Evolutionary conservation across 2,329 filamentous ascomycete genomes (phyloP), one percentile per base, ranked within the genome.

Genomic region (Ramichloridium luteum): DNA sequence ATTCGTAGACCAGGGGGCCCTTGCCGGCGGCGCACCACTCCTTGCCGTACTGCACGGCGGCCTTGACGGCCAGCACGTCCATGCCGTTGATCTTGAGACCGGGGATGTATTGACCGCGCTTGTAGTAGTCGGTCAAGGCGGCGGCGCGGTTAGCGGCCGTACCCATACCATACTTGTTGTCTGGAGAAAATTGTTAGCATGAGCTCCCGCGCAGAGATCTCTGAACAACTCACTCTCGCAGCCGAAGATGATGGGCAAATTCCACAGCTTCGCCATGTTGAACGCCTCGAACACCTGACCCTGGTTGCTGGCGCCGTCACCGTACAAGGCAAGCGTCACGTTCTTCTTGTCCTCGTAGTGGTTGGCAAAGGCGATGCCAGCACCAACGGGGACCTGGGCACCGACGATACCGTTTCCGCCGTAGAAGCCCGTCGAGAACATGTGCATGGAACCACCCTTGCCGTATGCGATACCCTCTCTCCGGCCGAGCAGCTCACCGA

Each of bases 161-260:
- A 66, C 90, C 90, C 90, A 98, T 98, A 62, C 90, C 90, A 61
- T 98, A 98, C 68, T 98, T 98, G 80, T 98, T 98, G 76, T 98
- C 86, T 93, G 37, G 16, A 16, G 18, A 6, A 4, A 23, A 14
- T 4, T 13, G 39, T 54, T 30, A 54, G 50, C 32, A 26, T 25
- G 20, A 17, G 5, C 18, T 16, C 15, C 13, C 13, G 12, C 8
- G 16, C 26, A 15, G 9, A 11, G 18, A 13, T 12, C 13, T 30
- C 25, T 9, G 10, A 11, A 11, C n/a, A 16, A 44, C 84, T 60
- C 68, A 93, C 86, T 98, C 72, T 98, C 90, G 63, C 90, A 98
- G 49, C 84, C 86, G 57, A 98, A 98, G 48, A 98, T 80, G 48
- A 86, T 75, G 34, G 90, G 90, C 28, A 98, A 70, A 51, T 90